A percentile compares a stretch with the other conserved stretches of the same genome.
Evolutionary conservation across 2,329 filamentous ascomycete genomes (phyloP).

Genomic region (Verticillium klebahnii): DNA sequence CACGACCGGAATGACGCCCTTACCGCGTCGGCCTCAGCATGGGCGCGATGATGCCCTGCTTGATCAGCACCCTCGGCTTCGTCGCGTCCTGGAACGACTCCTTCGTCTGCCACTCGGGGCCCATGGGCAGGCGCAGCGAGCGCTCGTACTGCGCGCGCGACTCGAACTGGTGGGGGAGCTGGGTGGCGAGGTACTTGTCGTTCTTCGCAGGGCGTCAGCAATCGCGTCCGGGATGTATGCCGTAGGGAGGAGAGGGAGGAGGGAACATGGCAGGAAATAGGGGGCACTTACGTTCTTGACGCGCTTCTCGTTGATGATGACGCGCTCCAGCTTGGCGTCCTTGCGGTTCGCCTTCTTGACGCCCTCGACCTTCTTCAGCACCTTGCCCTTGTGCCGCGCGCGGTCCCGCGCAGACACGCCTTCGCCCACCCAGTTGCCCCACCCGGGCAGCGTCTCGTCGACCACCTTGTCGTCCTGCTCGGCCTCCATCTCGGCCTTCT

Average conservation of each 20-base stretch:
- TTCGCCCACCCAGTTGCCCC: constrained; percentile 87
- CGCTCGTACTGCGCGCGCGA: constrained; percentile 85
- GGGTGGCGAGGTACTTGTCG: constrained; percentile 77
- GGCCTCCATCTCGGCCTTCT: constrained; percentile 67
- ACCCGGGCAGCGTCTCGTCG: constrained; percentile 85
- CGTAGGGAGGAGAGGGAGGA: neutral
- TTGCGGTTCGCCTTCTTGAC: constrained; percentile 72
- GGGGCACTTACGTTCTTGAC: constrained; percentile 69
- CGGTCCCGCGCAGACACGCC: constrained; percentile 70
- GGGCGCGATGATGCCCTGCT: constrained; percentile 83
- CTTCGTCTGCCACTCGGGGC: constrained; percentile 96
- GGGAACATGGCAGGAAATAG: neutral
- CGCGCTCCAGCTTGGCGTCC: constrained; percentile 75
- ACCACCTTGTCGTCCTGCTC: constrained; percentile 80
- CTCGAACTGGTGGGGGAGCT: constrained; percentile 87
- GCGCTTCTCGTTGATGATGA: constrained; percentile 90
- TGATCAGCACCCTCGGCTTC: constrained; percentile 84
- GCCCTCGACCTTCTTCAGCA: constrained; percentile 64
- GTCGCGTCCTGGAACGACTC: constrained; percentile 84
- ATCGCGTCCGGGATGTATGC: neutral
- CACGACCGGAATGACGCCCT: neutral
- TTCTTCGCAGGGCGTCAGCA: constrained; percentile 48
- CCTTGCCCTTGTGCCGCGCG: constrained; percentile 57
- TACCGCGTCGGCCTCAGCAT: constrained; percentile 68
- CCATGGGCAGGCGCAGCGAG: constrained; percentile 78